Percentiles rank a stretch among this genome's conserved stretches.
phyloP scores from a whole-genome alignment of 2,329 filamentous ascomycete species.

The Nemania sp. region DNA sequence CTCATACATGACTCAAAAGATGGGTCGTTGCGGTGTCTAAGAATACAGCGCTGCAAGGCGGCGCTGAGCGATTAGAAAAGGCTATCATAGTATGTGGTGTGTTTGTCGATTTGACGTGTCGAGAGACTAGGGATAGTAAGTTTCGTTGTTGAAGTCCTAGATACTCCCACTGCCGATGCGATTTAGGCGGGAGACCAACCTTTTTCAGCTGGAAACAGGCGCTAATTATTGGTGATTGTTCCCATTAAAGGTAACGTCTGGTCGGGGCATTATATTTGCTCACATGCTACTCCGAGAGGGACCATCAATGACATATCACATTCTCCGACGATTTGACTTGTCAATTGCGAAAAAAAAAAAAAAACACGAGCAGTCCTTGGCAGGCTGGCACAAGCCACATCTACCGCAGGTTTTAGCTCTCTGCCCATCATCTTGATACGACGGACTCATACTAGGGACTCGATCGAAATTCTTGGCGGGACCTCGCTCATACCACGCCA shows the following conservation, averaged over 20 bases:
- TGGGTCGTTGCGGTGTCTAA: slow-evolving; percentile 4
- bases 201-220: slow-evolving; percentile 13
- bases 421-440: slow-evolving; percentile 5
- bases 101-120: not conserved
- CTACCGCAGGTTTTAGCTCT: slow-evolving; percentile 18
- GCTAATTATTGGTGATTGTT: slow-evolving; percentile 24
- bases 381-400: slow-evolving; percentile 26
- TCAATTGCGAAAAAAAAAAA: slow-evolving; percentile 12
- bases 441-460: slow-evolving; percentile 9
- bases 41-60: not conserved
- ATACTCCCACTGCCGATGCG: slow-evolving; percentile 3
- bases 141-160: slow-evolving; percentile 2
- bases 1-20: slow-evolving; percentile 12
- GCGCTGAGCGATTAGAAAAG: too few species aligned
- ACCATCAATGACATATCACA: slow-evolving; percentile 25
- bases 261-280: slow-evolving; percentile 5
- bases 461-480: slow-evolving; percentile 9
- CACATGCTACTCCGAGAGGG: slow-evolving; percentile 3
- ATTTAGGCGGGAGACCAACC: slow-evolving; percentile 22
- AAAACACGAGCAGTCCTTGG: slow-evolving; percentile 8
- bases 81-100: too few species aligned
- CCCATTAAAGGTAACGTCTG: slow-evolving; percentile 10
- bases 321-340: slow-evolving; percentile 10
- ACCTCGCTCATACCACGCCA: slow-evolving; percentile 10
- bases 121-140: not conserved